These are phyloP conservation scores for Globisporangium perplexum DNA, from an alignment of 352 stramenopile genomes.

Conservation along the genomic window DNA sequence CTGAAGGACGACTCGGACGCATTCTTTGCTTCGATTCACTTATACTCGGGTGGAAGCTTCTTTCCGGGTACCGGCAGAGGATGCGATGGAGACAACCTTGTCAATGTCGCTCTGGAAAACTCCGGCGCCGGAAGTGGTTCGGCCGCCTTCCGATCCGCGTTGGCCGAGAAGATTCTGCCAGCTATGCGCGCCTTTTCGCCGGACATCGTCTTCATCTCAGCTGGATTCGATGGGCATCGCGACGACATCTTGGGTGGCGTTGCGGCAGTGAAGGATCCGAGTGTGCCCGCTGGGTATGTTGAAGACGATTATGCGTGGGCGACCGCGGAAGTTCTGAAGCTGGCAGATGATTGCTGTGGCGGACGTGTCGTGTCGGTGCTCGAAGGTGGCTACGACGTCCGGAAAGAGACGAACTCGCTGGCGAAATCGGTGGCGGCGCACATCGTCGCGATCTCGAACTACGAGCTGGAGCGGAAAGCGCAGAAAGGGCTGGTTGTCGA, in stretches of 20 bases:
- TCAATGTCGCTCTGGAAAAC: slow-evolving; percentile 81
- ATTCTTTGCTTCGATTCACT: slow-evolving; percentile 81
- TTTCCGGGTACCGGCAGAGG: slow-evolving; percentile 75
- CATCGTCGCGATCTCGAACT: slow-evolving; percentile 63
- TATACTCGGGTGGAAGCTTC: slow-evolving; percentile 71
- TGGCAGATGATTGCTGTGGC: slow-evolving; percentile 72
- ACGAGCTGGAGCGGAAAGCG: slow-evolving; percentile 32
- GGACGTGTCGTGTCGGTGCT: slow-evolving; percentile 80
- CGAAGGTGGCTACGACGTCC: slow-evolving; percentile 84
- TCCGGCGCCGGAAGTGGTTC: slow-evolving; percentile 58
- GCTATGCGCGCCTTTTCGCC: slow-evolving; percentile 67
- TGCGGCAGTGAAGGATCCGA: slow-evolving; percentile 73
- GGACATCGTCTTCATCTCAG: slow-evolving; percentile 87
- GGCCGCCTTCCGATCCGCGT: slow-evolving; percentile 51
- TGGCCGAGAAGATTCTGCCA: slow-evolving; percentile 62
- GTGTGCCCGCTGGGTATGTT: slow-evolving; percentile 68
- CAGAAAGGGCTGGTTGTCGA: slow-evolving; percentile 3
- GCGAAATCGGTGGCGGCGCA: slow-evolving; percentile 78
- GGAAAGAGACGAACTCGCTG: slow-evolving; percentile 73
- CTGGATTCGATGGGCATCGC: slow-evolving; percentile 83
- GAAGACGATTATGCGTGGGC: slow-evolving; percentile 83
- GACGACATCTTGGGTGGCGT: slow-evolving; percentile 81
- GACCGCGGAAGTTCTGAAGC: slow-evolving; percentile 67
- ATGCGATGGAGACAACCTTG: slow-evolving; percentile 44
- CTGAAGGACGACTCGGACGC: slow-evolving; percentile 74